Percentiles rank a stretch among this genome's conserved stretches.
Evolutionary conservation across 1,284 basidiomycete genomes (phyloP).

Genomic region (Sparassis latifolia): DNA sequence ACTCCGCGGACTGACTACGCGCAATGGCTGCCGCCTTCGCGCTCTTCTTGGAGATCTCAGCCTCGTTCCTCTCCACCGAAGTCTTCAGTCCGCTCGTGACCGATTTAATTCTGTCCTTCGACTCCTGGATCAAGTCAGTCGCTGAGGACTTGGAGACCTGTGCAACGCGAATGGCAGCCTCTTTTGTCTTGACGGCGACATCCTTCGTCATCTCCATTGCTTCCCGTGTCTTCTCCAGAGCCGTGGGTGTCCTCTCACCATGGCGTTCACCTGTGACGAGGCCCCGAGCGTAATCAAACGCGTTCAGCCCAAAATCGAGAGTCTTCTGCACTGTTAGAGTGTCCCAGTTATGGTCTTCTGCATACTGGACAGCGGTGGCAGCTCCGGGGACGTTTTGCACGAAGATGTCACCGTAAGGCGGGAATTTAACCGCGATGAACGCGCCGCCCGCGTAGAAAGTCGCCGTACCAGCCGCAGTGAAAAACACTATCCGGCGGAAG

Average conservation of each 20-base stretch:
- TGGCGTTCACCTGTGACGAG: conserved; percentile 21
- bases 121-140: conserved; percentile 30
- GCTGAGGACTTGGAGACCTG: conserved; percentile 29
- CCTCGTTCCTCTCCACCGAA: conserved; percentile 34
- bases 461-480: conserved; percentile 55
- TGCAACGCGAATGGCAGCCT: conserved; percentile 6
- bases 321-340: conserved; percentile 56
- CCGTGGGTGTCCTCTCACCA: conserved; percentile 19
- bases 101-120: conserved; percentile 44
- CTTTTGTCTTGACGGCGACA: neutral
- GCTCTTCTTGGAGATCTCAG: conserved; percentile 30
- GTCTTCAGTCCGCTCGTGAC: conserved; percentile 45
- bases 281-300: conserved; percentile 42
- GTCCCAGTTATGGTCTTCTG: conserved; percentile 76
- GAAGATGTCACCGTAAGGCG: conserved; percentile 77
- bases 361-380: conserved; percentile 71
- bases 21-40: conserved; percentile 38
- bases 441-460: conserved; percentile 79
- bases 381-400: conserved; percentile 74
- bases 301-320: conserved; percentile 47
- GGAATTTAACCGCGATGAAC: conserved; percentile 68
- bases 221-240: conserved; percentile 32
- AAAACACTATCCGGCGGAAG: conserved; percentile 49
- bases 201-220: conserved; percentile 34
- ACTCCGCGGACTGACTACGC: conserved; percentile 43